Percentiles rank a stretch among this genome's conserved stretches.
Evolutionary conservation across 441 rosid genomes (phyloP).

Genomic region (Geranium incanum): DNA sequence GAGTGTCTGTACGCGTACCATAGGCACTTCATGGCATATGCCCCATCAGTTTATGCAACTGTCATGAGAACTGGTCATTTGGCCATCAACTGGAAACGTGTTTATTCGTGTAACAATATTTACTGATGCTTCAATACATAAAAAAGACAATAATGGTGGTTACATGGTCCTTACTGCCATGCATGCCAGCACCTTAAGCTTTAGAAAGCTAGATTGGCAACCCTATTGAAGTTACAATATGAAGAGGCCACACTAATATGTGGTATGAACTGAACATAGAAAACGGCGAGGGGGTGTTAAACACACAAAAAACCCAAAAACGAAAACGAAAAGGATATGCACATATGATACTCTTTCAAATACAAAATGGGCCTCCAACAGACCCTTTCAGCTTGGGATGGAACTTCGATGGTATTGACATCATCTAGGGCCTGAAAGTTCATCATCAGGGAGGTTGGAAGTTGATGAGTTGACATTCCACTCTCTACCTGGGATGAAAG

Average conservation of each 20-base stretch:
- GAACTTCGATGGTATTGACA: neutral
- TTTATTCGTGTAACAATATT: neutral
- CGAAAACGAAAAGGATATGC: neutral
- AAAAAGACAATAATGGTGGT: neutral
- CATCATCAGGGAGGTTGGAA: neutral
- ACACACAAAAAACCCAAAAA: neutral
- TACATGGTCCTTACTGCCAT: neutral
- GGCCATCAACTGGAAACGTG: neutral
- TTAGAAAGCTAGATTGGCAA: neutral
- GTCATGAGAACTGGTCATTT: neutral
- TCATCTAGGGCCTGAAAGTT: constrained; percentile 2
- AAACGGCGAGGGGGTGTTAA: neutral
- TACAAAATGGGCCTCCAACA: neutral
- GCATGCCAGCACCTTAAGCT: neutral
- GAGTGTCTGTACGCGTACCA: neutral
- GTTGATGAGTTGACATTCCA: neutral
- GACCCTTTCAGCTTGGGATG: neutral
- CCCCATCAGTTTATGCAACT: neutral
- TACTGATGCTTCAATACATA: neutral
- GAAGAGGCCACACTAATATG: neutral
- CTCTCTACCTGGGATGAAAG: neutral
- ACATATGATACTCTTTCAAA: constrained; percentile 4
- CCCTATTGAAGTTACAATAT: neutral
- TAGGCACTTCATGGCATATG: neutral
- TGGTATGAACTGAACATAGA: neutral